These are phyloP conservation scores for Sanghuangporus baumii DNA, from an alignment of 1,284 basidiomycete species.

Conservation along the genomic window DNA sequence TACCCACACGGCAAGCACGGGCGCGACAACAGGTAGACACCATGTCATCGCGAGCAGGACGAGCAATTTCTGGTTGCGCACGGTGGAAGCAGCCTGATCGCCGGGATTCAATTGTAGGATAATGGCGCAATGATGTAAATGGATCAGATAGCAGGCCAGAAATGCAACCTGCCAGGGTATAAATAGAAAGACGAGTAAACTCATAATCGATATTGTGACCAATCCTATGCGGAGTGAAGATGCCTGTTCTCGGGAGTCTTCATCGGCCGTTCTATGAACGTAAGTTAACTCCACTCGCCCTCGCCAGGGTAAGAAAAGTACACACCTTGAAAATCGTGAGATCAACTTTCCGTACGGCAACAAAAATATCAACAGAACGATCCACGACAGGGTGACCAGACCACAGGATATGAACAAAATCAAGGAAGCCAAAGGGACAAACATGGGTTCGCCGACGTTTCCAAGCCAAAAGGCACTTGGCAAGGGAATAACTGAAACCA, in stretches of 20 bases:
- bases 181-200: slow-evolving; percentile 61
- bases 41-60: slow-evolving; percentile 76
- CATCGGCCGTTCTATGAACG: slow-evolving; percentile 22
- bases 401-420: slow-evolving; percentile 54
- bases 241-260: slow-evolving; percentile 28
- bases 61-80: slow-evolving; percentile 49
- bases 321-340: slow-evolving; percentile 18
- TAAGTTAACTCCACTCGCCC: background rate
- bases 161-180: slow-evolving; percentile 91
- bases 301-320: slow-evolving; percentile 15
- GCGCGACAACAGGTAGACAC: slow-evolving; percentile 76
- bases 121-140: slow-evolving; percentile 58
- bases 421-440: slow-evolving; percentile 48
- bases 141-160: slow-evolving; percentile 74
- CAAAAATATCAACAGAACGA: slow-evolving; percentile 39
- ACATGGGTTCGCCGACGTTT: slow-evolving; percentile 42
- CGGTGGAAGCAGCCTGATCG: slow-evolving; percentile 24
- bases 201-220: slow-evolving; percentile 57
- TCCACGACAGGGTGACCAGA: slow-evolving; percentile 56
- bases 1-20: slow-evolving; percentile 86
- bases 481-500: slow-evolving; percentile 52
- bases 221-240: slow-evolving; percentile 41
- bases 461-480: slow-evolving; percentile 52
- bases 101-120: slow-evolving; percentile 4
- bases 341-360: slow-evolving; percentile 36